Conservation (phyloP, 2,329 filamentous ascomycete species). For the Fonsecaea pedrosoi region DNA sequence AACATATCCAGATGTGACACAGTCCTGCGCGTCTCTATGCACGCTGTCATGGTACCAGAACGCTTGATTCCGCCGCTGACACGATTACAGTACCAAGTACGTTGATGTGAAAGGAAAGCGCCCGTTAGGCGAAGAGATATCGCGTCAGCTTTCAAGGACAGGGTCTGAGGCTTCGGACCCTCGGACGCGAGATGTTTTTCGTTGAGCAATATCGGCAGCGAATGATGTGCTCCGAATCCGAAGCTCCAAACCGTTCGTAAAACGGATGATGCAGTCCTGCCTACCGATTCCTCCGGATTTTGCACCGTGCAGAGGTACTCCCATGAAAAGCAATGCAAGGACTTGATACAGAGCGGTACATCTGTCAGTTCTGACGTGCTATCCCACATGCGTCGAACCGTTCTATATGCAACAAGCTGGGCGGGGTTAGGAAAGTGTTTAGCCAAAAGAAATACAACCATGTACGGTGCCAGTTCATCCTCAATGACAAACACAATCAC, state of each 20-base stretch:
- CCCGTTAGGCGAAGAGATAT: neutral
- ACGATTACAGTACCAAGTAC: neutral
- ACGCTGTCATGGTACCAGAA: neutral
- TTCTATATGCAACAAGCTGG: neutral
- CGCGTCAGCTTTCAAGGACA: slow-evolving; percentile 1
- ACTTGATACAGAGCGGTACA: neutral
- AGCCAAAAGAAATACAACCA: neutral
- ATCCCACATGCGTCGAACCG: neutral
- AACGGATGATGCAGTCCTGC: neutral
- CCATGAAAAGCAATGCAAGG: neutral
- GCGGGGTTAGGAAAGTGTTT: neutral
- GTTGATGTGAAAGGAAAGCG: slow-evolving; percentile 1
- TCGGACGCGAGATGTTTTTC: neutral
- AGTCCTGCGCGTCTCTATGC: slow-evolving; percentile 1
- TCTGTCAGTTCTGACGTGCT: neutral
- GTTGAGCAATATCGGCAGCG: slow-evolving; percentile 1
- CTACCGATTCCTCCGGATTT: neutral
- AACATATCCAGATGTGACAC: slow-evolving; percentile 7
- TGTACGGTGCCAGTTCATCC: neutral
- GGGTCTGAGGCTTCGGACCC: neutral
- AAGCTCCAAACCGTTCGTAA: neutral
- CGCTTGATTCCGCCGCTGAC: neutral
- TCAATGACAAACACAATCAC: neutral
- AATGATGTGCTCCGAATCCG: neutral
- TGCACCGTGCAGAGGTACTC: neutral